Conservation (phyloP, 179 eudicot species). For the Sideroxylon spinosum region DNA sequence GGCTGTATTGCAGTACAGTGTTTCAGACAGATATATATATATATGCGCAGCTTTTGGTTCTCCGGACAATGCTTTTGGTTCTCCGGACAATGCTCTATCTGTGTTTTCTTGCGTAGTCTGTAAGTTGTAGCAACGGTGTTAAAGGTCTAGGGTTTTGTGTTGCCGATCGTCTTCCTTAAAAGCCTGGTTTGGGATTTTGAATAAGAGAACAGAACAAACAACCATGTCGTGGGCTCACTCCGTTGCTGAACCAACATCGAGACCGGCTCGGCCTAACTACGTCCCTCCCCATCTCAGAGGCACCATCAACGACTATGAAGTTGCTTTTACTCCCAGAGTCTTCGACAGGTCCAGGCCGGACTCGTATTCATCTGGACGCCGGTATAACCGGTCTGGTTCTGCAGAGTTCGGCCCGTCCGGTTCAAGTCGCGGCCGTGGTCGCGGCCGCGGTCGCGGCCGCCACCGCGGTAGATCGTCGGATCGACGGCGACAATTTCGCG, state of each 20-base stretch:
- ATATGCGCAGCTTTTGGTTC: background rate
- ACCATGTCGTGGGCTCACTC: slow-evolving; percentile 60
- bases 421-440: slow-evolving; percentile 6
- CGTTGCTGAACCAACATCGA: slow-evolving; percentile 28
- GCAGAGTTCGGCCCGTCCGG: background rate
- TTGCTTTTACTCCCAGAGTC: background rate
- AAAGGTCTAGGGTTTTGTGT: background rate
- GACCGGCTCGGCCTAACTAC: slow-evolving; percentile 42
- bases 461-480: slow-evolving; percentile 8
- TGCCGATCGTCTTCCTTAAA: background rate
- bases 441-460: slow-evolving; percentile 11
- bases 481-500: background rate
- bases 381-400: background rate
- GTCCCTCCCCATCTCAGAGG: slow-evolving; percentile 52
- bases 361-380: background rate
- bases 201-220: slow-evolving; percentile 25
- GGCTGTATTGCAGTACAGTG: no score
- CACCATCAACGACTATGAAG: slow-evolving; percentile 3
- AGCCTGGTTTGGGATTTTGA: slow-evolving; percentile 4
- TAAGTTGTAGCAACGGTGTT: background rate
- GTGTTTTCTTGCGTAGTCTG: background rate
- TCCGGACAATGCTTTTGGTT: background rate
- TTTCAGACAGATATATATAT: background rate
- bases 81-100: background rate
- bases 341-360: background rate